Conservation (phyloP, 2,329 filamentous ascomycete species). For the Colletotrichum lentis region DNA sequence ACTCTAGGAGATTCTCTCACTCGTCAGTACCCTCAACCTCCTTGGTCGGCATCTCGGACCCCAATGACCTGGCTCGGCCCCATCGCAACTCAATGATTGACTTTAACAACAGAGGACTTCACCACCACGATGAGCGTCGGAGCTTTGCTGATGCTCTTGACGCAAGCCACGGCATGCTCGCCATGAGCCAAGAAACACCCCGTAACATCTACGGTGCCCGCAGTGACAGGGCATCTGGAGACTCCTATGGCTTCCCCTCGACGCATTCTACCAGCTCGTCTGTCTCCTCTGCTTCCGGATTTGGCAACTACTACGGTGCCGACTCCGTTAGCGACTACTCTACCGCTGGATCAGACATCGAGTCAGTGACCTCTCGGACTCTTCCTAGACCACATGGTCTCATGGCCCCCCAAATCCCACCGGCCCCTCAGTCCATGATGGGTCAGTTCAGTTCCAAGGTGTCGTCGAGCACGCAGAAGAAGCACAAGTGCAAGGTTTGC, state of each 20-base stretch:
- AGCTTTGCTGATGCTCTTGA: slow-evolving; percentile 90
- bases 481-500: slow-evolving; percentile 99
- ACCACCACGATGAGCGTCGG: slow-evolving; percentile 63
- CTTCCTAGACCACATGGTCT: slow-evolving; percentile 77
- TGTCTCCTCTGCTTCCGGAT: slow-evolving; percentile 91
- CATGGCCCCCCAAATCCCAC: slow-evolving; percentile 71
- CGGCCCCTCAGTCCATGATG: slow-evolving; percentile 97
- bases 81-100: slow-evolving; percentile 72
- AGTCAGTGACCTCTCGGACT: slow-evolving; percentile 81
- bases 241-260: slow-evolving; percentile 91
- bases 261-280: slow-evolving; percentile 87
- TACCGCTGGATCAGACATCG: slow-evolving; percentile 85
- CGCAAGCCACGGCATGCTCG: slow-evolving; percentile 92
- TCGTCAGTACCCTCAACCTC: slow-evolving; percentile 74
- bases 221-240: slow-evolving; percentile 74
- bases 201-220: slow-evolving; percentile 84
- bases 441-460: slow-evolving; percentile 97
- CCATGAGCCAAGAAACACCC: slow-evolving; percentile 94
- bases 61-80: slow-evolving; percentile 48
- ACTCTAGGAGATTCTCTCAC: slow-evolving; percentile 77
- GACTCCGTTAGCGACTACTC: slow-evolving; percentile 94
- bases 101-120: slow-evolving; percentile 52
- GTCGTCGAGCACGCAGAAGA: slow-evolving; percentile 95
- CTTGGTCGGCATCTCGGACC: slow-evolving; percentile 57
- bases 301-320: slow-evolving; percentile 84